Evolutionary conservation across 495 filamentous ascomycete genomes (phyloP).

Genomic region (Penicillium bovifimosum): DNA sequence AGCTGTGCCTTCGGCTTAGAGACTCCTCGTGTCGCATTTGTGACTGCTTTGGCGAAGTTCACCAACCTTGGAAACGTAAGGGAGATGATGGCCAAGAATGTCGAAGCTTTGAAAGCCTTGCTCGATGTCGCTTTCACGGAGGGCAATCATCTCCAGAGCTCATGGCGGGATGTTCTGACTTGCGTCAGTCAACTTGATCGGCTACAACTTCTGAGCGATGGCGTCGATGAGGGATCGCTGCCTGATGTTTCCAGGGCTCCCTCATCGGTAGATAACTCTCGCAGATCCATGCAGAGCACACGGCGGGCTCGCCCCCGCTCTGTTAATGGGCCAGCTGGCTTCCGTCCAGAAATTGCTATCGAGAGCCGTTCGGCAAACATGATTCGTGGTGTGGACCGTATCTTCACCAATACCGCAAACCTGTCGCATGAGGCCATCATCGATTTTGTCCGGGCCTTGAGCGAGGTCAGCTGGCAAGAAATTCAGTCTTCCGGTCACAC

Average conservation of each 20-base stretch:
- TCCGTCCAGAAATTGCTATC: slow-evolving; percentile 80
- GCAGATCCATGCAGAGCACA: slow-evolving; percentile 62
- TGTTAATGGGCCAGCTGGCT: slow-evolving; percentile 57
- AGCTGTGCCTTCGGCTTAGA: slow-evolving; percentile 90
- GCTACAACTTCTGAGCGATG: slow-evolving; percentile 88
- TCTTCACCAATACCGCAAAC: slow-evolving; percentile 93
- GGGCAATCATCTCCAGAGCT: slow-evolving; percentile 79
- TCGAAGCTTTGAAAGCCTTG: slow-evolving; percentile 86
- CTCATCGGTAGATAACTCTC: slow-evolving; percentile 43
- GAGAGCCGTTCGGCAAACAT: slow-evolving; percentile 90
- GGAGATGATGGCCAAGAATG: slow-evolving; percentile 93
- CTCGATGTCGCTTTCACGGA: slow-evolving; percentile 89
- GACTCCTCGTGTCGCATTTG: slow-evolving; percentile 87
- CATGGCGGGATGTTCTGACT: slow-evolving; percentile 92
- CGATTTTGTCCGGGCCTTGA: slow-evolving; percentile 89
- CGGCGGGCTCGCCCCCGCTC: slow-evolving; percentile 61
- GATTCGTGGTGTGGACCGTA: slow-evolving; percentile 84
- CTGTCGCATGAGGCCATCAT: slow-evolving; percentile 93
- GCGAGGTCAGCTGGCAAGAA: slow-evolving; percentile 97
- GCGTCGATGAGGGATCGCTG: slow-evolving; percentile 85
- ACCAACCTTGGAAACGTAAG: slow-evolving; percentile 92
- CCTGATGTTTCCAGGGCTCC: slow-evolving; percentile 88
- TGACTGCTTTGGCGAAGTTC: slow-evolving; percentile 85
- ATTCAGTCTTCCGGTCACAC: slow-evolving; percentile 95
- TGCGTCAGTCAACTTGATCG: slow-evolving; percentile 96